phyloP scores from a whole-genome alignment of 2,329 filamentous ascomycete species.

The Exophiala alcalophila region DNA sequence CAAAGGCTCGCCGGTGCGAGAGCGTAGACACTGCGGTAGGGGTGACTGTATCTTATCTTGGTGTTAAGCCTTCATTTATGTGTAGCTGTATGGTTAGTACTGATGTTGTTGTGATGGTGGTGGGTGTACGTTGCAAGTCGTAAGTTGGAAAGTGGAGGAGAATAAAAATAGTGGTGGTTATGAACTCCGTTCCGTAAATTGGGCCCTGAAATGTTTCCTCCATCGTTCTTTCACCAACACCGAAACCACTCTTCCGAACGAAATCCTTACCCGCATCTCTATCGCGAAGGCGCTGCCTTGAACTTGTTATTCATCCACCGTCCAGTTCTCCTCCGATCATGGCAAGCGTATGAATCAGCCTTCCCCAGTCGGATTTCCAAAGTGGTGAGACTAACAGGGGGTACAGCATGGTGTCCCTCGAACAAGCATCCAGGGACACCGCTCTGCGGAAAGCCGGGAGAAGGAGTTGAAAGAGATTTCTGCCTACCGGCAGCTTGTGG shows the following conservation, averaged over 20 bases:
- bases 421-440: slow-evolving; percentile 54
- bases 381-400: slow-evolving; percentile 2
- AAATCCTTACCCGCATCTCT: no score
- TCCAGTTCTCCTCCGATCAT: no score
- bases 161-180: slow-evolving; percentile 1
- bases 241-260: not conserved
- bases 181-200: not conserved
- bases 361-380: no score
- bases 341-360: slow-evolving; percentile 26
- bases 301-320: no score
- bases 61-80: slow-evolving; percentile 23
- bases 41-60: slow-evolving; percentile 21
- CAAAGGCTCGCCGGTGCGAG: no score
- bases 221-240: slow-evolving; percentile 10
- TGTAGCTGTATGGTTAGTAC: slow-evolving; percentile 5
- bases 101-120: no score
- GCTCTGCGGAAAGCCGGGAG: slow-evolving; percentile 67
- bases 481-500: slow-evolving; percentile 70
- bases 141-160: not conserved
- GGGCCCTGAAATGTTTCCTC: not conserved
- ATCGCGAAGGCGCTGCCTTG: no score
- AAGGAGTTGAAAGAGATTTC: slow-evolving; percentile 73
- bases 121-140: no score
- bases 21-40: not conserved
- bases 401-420: slow-evolving; percentile 79